These are phyloP conservation scores for Crithidia fasciculata DNA, from an alignment of 208 protist genomes.

Conservation along the genomic window DNA sequence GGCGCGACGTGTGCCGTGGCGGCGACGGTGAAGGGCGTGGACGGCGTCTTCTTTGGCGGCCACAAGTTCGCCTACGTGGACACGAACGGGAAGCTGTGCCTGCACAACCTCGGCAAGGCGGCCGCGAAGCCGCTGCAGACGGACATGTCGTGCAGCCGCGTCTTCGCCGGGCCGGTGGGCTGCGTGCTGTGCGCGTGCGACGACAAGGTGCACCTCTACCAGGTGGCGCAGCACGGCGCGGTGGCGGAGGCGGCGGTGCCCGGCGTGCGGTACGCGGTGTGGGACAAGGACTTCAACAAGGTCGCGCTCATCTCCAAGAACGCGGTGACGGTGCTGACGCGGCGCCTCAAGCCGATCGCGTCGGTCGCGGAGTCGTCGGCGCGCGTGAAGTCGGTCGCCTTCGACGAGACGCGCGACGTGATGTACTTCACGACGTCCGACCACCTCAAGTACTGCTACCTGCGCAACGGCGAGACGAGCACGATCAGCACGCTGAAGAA, in stretches of 20 bases:
- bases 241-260: conserved; percentile 68
- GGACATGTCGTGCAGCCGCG: conserved; percentile 60
- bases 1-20: conserved; percentile 18
- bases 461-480: conserved; percentile 94
- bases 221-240: conserved; percentile 92
- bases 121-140: conserved; percentile 72
- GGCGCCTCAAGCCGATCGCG: conserved; percentile 91
- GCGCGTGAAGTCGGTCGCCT: conserved; percentile 95
- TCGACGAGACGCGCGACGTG: conserved; percentile 92
- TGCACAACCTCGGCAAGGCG: conserved; percentile 88
- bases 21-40: conserved; percentile 54
- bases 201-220: conserved; percentile 93
- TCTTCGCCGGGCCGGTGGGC: conserved; percentile 82
- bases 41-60: conserved; percentile 94
- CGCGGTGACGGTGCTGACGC: conserved; percentile 87
- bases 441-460: conserved; percentile 98
- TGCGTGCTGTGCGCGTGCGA: conserved; percentile 83
- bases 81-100: conserved; percentile 77
- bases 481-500: conserved; percentile 97
- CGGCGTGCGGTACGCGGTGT: conserved; percentile 94
- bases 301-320: conserved; percentile 95
- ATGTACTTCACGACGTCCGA: conserved; percentile 98
- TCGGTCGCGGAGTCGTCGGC: conserved; percentile 93
- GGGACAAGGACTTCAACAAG: conserved; percentile 90
- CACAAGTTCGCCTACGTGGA: conserved; percentile 96